Base-by-base conservation (phyloP, 2,329 filamentous ascomycete genomes). In the Aspergillaceae sp. region DNA sequence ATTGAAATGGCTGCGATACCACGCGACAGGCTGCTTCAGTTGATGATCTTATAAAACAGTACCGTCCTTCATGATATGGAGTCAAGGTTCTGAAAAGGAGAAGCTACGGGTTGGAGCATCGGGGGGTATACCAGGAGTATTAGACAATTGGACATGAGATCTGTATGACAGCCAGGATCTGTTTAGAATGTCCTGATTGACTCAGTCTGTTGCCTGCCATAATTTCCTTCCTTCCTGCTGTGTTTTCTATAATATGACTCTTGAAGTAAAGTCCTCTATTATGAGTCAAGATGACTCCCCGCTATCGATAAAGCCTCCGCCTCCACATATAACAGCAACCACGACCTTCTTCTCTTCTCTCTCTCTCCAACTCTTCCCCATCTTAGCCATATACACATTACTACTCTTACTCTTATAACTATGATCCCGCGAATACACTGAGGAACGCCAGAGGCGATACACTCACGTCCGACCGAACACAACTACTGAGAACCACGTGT, bases 361-460 rank as follows among this genome's bases (percentile, higher is more conserved):
- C 35, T 36, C 35, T 40, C 43, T 42, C 10, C 37, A 29, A 36
- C 44, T 37, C 42, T 42, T 28, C 26, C 30, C 30, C 30, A 38
- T 37, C 30, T 28, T 41, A 41, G 40, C 10, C 32, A 29, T 34
- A 6, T 34, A 29, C 10, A 43, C 28, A 42, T 44, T 49, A 19
- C 2, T 19, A 19, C 19, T 19, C 19, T 19, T 19, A 19, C 1
- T 19, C 19, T 19, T 19, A 19, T 19, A 60, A 64, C 51, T 54
- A 71, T 71, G 68, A 70, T 71, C 52, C 55, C 62, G 53, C 67
- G 67, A 70, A 71, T 71, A 71, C 60, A 59, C 46, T 44, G 56
- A 40, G 66, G 57, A 67, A 54, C 62, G 58, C 60, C 55, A 51
- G 56, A 55, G 63, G 66, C 65, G 65, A 65, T 51, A 11, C 36